A percentile compares a stretch with the other conserved stretches of the same genome.
phyloP scores from a whole-genome alignment of 2,329 filamentous ascomycete species.

The Trichophyton simii region DNA sequence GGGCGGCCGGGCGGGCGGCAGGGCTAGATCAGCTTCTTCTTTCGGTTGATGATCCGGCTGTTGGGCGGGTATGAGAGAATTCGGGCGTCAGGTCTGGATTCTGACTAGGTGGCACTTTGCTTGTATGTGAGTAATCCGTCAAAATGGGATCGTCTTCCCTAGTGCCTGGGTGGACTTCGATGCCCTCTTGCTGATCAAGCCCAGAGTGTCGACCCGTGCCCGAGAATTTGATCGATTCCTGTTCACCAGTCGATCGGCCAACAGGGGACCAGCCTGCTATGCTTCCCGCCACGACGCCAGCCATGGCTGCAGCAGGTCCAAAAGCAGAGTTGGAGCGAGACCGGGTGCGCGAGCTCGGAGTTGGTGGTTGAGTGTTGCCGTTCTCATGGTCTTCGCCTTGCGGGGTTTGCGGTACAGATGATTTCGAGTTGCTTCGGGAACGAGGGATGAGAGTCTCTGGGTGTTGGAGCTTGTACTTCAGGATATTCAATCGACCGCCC shows the following conservation, averaged over 20 bases:
- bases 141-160: conserved; percentile 35
- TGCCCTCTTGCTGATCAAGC: conserved; percentile 30
- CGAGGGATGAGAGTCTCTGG: conserved; percentile 37
- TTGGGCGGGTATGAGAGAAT: conserved; percentile 29
- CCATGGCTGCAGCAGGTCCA: conserved; percentile 51
- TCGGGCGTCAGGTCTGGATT: conserved; percentile 34
- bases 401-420: conserved; percentile 44
- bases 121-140: conserved; percentile 21
- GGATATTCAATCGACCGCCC: conserved; percentile 47
- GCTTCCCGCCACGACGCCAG: conserved; percentile 53
- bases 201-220: conserved; percentile 26
- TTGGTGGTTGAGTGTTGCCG: conserved; percentile 32
- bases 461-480: conserved; percentile 51
- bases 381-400: conserved; percentile 34
- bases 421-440: conserved; percentile 32
- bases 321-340: conserved; percentile 49
- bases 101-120: conserved; percentile 34
- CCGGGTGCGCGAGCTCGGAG: conserved; percentile 42
- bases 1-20: conserved; percentile 17
- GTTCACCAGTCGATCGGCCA: conserved; percentile 32
- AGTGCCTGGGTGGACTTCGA: conserved; percentile 38
- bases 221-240: conserved; percentile 29
- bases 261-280: conserved; percentile 53
- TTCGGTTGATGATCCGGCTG: conserved; percentile 19
- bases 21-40: conserved; percentile 27